Conservation (phyloP, 2,329 filamentous ascomycete genomes). For the Penicillium sp. region DNA sequence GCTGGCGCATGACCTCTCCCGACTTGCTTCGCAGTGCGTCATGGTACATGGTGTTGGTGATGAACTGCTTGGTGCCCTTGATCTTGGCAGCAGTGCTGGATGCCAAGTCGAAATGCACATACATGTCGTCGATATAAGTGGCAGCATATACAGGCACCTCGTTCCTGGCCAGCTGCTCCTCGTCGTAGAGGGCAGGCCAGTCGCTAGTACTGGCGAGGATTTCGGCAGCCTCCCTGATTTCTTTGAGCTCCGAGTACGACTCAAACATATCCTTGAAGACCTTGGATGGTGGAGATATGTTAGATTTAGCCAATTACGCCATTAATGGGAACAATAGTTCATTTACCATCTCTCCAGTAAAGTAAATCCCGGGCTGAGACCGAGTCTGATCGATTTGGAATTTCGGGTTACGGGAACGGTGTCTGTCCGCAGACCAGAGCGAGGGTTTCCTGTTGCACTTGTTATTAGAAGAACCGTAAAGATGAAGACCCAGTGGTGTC, state of each 20-base stretch:
- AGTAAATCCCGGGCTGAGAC: constrained; percentile 57
- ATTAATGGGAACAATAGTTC: background rate
- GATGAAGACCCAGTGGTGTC: background rate
- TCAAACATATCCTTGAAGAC: constrained; percentile 81
- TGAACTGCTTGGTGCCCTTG: constrained; percentile 69
- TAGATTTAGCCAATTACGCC: background rate
- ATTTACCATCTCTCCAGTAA: constrained; percentile 79
- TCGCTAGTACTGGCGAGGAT: constrained; percentile 61
- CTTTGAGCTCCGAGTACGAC: constrained; percentile 68
- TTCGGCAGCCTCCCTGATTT: constrained; percentile 63
- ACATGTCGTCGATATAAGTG: constrained; percentile 84
- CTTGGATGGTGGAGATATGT: constrained; percentile 23
- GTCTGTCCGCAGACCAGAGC: constrained; percentile 65
- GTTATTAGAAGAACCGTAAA: constrained; percentile 2
- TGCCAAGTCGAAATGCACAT: constrained; percentile 73
- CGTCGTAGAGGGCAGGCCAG: constrained; percentile 75
- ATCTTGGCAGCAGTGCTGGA: constrained; percentile 69
- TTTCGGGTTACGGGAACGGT: constrained; percentile 34
- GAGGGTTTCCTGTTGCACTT: constrained; percentile 50
- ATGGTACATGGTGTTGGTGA: constrained; percentile 85
- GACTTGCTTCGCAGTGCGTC: constrained; percentile 69
- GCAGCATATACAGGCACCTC: constrained; percentile 81
- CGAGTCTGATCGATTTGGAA: constrained; percentile 44
- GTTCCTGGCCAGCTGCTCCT: constrained; percentile 66
- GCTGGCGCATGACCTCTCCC: constrained; percentile 68